A percentile compares a stretch with the other conserved stretches of the same genome.
Conservation (phyloP, 2,329 filamentous ascomycete species). For the Stagonosporopsis cucurbitacearum region DNA sequence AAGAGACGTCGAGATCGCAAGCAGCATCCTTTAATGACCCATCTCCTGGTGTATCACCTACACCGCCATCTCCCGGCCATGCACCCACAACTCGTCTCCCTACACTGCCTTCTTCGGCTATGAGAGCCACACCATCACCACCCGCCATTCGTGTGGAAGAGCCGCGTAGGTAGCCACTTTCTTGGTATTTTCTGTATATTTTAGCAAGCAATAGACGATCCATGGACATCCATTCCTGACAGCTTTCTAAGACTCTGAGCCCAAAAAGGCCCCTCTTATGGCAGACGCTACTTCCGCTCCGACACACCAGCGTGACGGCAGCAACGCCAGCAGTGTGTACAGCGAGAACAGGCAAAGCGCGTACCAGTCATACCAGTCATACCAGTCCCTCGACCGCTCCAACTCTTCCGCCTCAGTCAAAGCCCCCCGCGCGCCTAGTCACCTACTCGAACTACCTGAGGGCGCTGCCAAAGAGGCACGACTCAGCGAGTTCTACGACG, state of each 20-base stretch:
- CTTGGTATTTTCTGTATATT: constrained; percentile 30
- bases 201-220: constrained; percentile 35
- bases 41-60: constrained; percentile 31
- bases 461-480: constrained; percentile 29
- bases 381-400: constrained; percentile 13
- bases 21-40: constrained; percentile 38
- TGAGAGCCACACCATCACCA: constrained; percentile 29
- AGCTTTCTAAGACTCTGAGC: constrained; percentile 29
- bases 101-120: constrained; percentile 31
- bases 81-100: constrained; percentile 36
- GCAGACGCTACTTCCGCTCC: constrained; percentile 9
- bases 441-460: constrained; percentile 20
- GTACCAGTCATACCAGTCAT: constrained; percentile 27
- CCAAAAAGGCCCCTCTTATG: neutral
- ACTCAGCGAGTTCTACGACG: constrained; percentile 51
- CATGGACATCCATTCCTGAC: constrained; percentile 34
- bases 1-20: constrained; percentile 32
- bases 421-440: constrained; percentile 26
- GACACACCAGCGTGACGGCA: constrained; percentile 37
- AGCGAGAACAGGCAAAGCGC: constrained; percentile 36
- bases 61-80: constrained; percentile 34
- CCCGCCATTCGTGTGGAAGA: constrained; percentile 29
- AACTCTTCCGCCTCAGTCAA: constrained; percentile 28
- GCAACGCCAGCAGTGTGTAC: constrained; percentile 45
- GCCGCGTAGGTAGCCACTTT: constrained; percentile 43